phyloP scores from a whole-genome alignment of 305 asterid genomes.

The Fraxinus nigra region DNA sequence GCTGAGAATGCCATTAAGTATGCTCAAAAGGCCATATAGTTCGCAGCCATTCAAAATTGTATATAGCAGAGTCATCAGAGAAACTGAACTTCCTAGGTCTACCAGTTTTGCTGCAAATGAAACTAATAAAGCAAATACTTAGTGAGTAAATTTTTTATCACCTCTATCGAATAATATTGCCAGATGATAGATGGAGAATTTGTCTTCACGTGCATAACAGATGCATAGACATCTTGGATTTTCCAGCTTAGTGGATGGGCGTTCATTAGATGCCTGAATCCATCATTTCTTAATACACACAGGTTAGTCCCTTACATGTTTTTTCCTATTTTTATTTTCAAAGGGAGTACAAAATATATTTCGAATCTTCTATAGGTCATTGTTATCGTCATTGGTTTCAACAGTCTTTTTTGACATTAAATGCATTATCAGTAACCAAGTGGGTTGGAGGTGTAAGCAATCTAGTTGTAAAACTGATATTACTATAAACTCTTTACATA shows the following conservation, averaged over 20 bases:
- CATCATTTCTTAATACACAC: conserved; percentile 23
- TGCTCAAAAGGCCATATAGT: conserved; percentile 80
- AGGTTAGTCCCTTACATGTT: conserved; percentile 35
- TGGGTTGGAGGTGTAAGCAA: conserved; percentile 9
- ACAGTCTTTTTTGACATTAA: background rate
- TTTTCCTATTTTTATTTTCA: background rate
- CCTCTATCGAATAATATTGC: conserved; percentile 23
- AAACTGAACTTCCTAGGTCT: conserved; percentile 70
- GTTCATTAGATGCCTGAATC: conserved; percentile 27
- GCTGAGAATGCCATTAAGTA: conserved; percentile 87
- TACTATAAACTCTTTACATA: background rate
- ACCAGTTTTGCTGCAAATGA: conserved; percentile 50
- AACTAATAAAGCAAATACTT: conserved; percentile 43
- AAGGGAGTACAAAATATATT: background rate
- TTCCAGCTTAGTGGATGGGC: conserved; percentile 28
- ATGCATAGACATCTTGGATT: conserved; percentile 26
- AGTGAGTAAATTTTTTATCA: conserved; percentile 31
- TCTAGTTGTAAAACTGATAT: background rate
- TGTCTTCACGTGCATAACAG: conserved; percentile 20
- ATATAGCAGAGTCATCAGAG: conserved; percentile 82
- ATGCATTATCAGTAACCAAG: background rate
- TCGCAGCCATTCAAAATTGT: conserved; percentile 90
- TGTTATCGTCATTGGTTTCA: conserved; percentile 2
- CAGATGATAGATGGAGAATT: conserved; percentile 34
- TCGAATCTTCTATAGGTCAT: conserved; percentile 10